Evolutionary conservation across 495 filamentous ascomycete species (phyloP), one percentile per base, ranked within the genome.

Genomic region (Penicillium canescens): DNA sequence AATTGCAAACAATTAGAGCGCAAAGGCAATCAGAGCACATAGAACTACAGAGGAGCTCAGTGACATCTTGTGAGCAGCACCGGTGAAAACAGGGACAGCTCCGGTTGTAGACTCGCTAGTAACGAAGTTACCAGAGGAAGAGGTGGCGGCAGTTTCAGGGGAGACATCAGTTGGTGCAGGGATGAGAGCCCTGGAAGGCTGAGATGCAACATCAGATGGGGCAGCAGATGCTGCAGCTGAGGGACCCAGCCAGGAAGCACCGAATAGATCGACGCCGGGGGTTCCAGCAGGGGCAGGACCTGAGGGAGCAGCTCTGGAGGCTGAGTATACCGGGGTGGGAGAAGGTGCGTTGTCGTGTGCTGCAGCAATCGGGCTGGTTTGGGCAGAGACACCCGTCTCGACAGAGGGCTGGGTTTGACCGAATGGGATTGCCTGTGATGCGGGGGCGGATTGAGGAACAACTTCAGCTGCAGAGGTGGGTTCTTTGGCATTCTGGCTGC

Each of bases 1-100:
- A 16, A 48, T 11, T 20, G 11, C 28, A 5, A 18, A 13, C 38
- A 51, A 21, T 13, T 7, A 41, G 11, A 31, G 3, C 9, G 4
- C 60, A 16, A 53, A 57, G 18, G 62, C 35, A 12, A 68, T 16
- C 42, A 67, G 18, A 8, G 55, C 63, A 18, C 48, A 56, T 7
- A 62, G 16, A 13, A 69, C 18, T 8, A 51, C 42, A 3, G 62
- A 44, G 14, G 60, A 42, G 41, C 62, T 54, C 2, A 63, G n/a
- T n/a, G 60, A 63, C 23, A 67, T 20, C 43, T 52, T 64, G 43
- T 51, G 56, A 3, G 63, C 71, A 21, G 54, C 59, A 9, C 65
- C 65, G 8, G 71, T 74, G 47, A 70, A 72, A 13, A 68, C 45
- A 7, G 69, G 56, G 37, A 44, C 54, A 12, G 40, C 31, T 14